Conservation (phyloP, 2,329 filamentous ascomycete genomes). For the Elsinoe arachidis region DNA sequence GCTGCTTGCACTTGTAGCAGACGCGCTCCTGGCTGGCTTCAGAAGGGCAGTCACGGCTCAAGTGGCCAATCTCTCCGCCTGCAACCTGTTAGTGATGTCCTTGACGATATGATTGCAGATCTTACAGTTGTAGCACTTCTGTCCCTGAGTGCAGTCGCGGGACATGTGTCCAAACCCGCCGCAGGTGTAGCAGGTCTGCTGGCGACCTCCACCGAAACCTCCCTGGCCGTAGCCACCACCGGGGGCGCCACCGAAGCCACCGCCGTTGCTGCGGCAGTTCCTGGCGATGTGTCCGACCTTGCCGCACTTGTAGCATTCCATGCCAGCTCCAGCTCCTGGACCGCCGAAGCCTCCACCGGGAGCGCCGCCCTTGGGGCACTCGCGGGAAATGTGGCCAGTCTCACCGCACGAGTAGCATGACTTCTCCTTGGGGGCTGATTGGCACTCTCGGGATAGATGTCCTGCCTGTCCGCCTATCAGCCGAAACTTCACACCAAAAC, state of each 20-base stretch:
- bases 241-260: slow-evolving; percentile 40
- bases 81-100: slow-evolving; percentile 21
- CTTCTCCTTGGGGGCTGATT: slow-evolving; percentile 78
- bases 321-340: slow-evolving; percentile 32
- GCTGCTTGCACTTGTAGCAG: slow-evolving; percentile 91
- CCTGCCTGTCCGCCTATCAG: slow-evolving; percentile 38
- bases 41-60: slow-evolving; percentile 92
- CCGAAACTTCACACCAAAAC: too few species aligned
- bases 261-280: slow-evolving; percentile 65
- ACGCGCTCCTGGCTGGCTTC: slow-evolving; percentile 87
- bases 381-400: slow-evolving; percentile 62
- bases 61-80: slow-evolving; percentile 80
- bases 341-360: slow-evolving; percentile 40
- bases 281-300: slow-evolving; percentile 94
- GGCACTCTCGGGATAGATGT: slow-evolving; percentile 71
- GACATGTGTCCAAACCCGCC: slow-evolving; percentile 96
- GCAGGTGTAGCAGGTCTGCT: slow-evolving; percentile 95
- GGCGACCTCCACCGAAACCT: slow-evolving; percentile 16
- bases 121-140: slow-evolving; percentile 99
- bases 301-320: slow-evolving; percentile 91
- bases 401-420: slow-evolving; percentile 66
- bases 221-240: slow-evolving; percentile 35
- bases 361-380: slow-evolving; percentile 49
- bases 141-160: slow-evolving; percentile 95
- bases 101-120: slow-evolving; percentile 17